These are phyloP conservation scores for Gracilariopsis chorda DNA, from an alignment of 23 red algal genomes.

Conservation along the genomic window DNA sequence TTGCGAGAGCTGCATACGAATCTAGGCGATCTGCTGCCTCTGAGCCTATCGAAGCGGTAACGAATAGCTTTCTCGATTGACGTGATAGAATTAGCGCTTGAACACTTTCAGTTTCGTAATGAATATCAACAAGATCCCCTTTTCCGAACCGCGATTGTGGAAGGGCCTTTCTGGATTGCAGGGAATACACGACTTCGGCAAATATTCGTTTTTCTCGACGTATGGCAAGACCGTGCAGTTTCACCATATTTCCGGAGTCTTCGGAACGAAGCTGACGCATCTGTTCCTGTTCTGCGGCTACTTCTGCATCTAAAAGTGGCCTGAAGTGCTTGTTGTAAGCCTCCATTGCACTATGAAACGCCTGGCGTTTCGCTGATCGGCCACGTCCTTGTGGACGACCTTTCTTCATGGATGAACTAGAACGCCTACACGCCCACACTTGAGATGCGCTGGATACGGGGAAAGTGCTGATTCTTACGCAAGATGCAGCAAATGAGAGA, in stretches of 20 bases:
- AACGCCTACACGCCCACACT: neutral
- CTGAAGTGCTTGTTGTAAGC: slow-evolving; percentile 21
- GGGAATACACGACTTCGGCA: neutral
- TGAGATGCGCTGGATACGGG: too few relatives aligned
- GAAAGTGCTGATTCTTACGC: too few relatives aligned
- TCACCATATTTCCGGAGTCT: neutral
- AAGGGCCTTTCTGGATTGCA: neutral
- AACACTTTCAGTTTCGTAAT: neutral
- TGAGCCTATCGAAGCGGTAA: neutral
- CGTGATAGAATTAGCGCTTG: neutral
- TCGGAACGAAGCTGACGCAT: neutral
- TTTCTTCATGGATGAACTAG: neutral
- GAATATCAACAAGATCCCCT: slow-evolving; percentile 34
- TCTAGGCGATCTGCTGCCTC: neutral
- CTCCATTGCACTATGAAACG: neutral
- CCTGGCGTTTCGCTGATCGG: slow-evolving; percentile 13
- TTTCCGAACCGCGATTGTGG: slow-evolving; percentile 1
- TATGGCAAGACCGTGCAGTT: neutral
- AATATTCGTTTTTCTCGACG: neutral
- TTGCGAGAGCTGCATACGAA: neutral
- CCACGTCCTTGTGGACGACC: neutral
- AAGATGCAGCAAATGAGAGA: too few relatives aligned
- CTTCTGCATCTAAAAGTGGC: neutral
- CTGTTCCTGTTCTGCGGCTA: neutral
- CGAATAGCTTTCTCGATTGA: neutral